A percentile compares a stretch with the other conserved stretches of the same genome.
phyloP scores from a whole-genome alignment of 148 eudicot species.

The Rhododendron ferrugineum region DNA sequence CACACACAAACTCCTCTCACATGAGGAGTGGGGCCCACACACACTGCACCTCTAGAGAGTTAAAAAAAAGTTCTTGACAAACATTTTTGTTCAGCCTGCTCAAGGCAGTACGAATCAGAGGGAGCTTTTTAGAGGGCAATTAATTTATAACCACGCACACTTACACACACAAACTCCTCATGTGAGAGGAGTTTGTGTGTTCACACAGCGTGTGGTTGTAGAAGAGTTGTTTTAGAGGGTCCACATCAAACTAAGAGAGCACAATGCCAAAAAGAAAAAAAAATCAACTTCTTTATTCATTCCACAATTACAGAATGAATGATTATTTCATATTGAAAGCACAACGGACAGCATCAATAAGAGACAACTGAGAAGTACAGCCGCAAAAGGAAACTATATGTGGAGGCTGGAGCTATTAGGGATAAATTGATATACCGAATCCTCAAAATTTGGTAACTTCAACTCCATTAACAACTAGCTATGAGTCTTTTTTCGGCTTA shows the following conservation, averaged over 20 bases:
- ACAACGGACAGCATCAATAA: background rate
- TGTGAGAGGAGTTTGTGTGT: no score
- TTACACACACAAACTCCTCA: no score
- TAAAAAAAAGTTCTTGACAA: background rate
- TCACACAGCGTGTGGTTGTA: no score
- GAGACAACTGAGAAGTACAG: background rate
- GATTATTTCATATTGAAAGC: background rate
- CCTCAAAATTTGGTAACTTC: background rate
- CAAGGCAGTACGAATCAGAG: background rate
- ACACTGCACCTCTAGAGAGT: background rate
- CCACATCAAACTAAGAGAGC: no score
- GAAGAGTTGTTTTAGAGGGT: background rate
- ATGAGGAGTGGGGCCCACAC: no score
- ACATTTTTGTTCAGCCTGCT: background rate
- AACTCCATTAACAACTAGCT: background rate
- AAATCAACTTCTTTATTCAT: background rate
- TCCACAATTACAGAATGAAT: background rate
- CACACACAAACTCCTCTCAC: no score
- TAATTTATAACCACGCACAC: no score
- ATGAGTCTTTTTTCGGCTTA: background rate
- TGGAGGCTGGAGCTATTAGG: no score
- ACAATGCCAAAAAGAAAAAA: background rate
- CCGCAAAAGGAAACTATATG: background rate
- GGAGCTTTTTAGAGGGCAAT: background rate
- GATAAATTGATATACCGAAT: no score